Base-by-base conservation (phyloP, 228 moss, liverwort and hornwort genomes). In the Sphagnum magellanicum region DNA sequence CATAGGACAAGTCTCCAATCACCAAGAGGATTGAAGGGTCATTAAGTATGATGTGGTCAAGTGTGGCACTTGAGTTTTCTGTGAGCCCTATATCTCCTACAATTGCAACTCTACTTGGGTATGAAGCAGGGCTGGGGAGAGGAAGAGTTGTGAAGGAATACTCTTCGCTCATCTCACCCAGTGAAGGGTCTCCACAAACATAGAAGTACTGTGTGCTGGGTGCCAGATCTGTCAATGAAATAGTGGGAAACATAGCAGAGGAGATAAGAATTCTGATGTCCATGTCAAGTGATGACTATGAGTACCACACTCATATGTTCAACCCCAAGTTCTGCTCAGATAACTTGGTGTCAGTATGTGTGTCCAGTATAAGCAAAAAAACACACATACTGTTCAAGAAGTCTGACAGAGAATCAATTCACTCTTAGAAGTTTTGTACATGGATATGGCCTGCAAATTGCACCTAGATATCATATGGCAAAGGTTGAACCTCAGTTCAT, bases 31-130 rank as follows among this genome's bases (percentile, higher is more conserved):
- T n/a, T 32, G 79, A 69, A n/a, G 91, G 88, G 72, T 91, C 77
- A 62, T 88, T 91, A 66, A 80, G 55, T 4, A 84, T 16, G 17
- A 91, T 75, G 50, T 91, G 91, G 70, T 91, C 82, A 7, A 88
- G 0, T 6, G 91, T 91, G 8, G 88, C 68, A 53, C 78, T 86
- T 4, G 91, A 90, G 73, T 90, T 90, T 50, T 74, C 66, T 5
- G 90, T 85, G 52, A 90, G 77, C 53, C 90, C 90, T 12, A 90
- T 75, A 67, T 90, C 90, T 71, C 90, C 90, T 70, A 85, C 85
- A 51, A 91, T 75, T 48, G 88, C 91, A 65, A 91, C 69, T 63
- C 91, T 85, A 49, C 84, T 75, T 8, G 91, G 88, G 63, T 86
- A 91, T 32, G 79, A 68, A 50, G 50, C 50, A 6, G 78, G 76